phyloP scores from a whole-genome alignment of 129 eudicot species.

The Saposhnikovia divaricata region DNA sequence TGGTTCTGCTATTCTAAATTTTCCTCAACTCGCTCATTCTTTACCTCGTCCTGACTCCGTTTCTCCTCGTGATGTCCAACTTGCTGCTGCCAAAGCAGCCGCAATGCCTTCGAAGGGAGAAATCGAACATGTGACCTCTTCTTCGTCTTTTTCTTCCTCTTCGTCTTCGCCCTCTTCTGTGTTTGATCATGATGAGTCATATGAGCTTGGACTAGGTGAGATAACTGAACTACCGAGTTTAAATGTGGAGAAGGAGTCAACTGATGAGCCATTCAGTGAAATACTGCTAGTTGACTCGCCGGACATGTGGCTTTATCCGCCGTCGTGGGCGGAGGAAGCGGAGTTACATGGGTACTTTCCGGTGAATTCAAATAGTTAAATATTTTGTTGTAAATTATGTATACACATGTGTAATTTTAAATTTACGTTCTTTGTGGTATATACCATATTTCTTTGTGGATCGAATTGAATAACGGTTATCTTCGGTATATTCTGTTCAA shows the following conservation, averaged over 20 bases:
- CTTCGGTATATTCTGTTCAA: neutral
- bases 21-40: conserved; percentile 50
- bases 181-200: conserved; percentile 4
- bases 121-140: no score
- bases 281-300: conserved; percentile 52
- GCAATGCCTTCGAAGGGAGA: conserved; percentile 26
- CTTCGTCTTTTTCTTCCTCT: neutral
- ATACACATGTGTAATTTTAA: neutral
- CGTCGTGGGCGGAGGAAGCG: conserved; percentile 40
- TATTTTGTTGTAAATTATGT: neutral
- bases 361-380: neutral
- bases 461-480: neutral
- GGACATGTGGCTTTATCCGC: conserved; percentile 47
- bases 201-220: conserved; percentile 44
- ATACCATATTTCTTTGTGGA: neutral
- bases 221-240: conserved; percentile 71
- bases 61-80: conserved; percentile 64
- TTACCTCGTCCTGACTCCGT: conserved; percentile 62
- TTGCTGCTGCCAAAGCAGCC: conserved; percentile 83
- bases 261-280: conserved; percentile 28
- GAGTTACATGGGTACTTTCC: conserved; percentile 24
- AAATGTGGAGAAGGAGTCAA: conserved; percentile 33
- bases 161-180: neutral
- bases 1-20: conserved; percentile 51
- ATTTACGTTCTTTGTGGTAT: neutral